phyloP scores from a whole-genome alignment of 1,284 basidiomycete species.

The Earliella scabrosa region DNA sequence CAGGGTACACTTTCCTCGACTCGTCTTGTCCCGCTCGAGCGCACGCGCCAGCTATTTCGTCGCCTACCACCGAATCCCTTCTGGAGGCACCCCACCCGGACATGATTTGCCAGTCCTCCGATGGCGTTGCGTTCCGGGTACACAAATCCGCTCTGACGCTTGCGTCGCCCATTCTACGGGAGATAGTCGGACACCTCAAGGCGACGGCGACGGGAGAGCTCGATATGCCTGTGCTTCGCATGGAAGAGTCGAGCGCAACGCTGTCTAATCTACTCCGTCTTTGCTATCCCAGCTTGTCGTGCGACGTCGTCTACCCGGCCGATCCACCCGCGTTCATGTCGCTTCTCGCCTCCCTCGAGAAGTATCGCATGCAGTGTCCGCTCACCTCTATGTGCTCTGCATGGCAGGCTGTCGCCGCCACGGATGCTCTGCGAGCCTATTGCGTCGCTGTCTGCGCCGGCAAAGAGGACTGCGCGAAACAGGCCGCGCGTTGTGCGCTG shows the following conservation, averaged over 20 bases:
- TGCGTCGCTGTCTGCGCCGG: constrained; percentile 11
- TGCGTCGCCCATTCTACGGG: constrained; percentile 29
- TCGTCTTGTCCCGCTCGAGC: neutral
- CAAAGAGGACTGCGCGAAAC: neutral
- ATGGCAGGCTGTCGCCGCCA: neutral
- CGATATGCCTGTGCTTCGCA: neutral
- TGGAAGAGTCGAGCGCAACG: neutral
- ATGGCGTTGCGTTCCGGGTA: constrained; percentile 14
- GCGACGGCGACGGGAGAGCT: neutral
- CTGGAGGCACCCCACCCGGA: constrained; percentile 6
- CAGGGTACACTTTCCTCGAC: neutral
- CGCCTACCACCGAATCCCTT: neutral
- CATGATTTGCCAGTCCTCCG: constrained; percentile 27
- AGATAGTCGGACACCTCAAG: neutral
- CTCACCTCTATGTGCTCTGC: neutral
- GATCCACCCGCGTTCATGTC: too few relatives aligned
- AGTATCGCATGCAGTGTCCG: too few relatives aligned
- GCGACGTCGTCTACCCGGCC: too few relatives aligned
- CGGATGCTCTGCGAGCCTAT: constrained; percentile 6
- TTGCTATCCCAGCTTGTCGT: too few relatives aligned
- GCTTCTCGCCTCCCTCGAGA: too few relatives aligned
- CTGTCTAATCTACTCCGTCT: neutral
- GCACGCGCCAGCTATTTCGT: neutral
- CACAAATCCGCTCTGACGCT: constrained; percentile 10
- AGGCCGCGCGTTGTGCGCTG: neutral